Conservation (phyloP, 805 yeast genomes). For the Saturnispora besseyi region DNA sequence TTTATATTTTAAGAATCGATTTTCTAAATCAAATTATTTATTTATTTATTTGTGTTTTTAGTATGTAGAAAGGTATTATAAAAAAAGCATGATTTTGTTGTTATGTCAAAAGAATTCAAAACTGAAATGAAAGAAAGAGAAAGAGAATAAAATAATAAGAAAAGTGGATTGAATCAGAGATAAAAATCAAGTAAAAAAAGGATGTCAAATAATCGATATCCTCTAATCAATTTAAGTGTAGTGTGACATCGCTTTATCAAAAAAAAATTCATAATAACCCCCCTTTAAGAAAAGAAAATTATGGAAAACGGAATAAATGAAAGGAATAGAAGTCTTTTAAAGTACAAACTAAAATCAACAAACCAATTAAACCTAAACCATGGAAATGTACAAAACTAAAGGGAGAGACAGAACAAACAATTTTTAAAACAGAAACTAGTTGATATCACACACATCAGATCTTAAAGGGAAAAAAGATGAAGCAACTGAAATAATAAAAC, state of each 20-base stretch:
- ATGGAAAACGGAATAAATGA: neutral
- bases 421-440: neutral
- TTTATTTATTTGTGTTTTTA: conserved; percentile 2
- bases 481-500: neutral
- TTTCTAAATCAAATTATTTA: neutral
- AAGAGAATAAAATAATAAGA: neutral
- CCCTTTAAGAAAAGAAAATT: neutral
- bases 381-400: neutral
- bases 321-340: conserved; percentile 1
- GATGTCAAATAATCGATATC: no score
- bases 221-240: neutral
- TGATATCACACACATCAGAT: neutral
- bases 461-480: neutral
- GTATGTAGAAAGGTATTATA: conserved; percentile 6
- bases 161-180: neutral
- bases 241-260: neutral
- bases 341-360: neutral
- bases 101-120: neutral
- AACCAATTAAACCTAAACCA: neutral
- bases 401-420: neutral
- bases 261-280: neutral
- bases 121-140: neutral
- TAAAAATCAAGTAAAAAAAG: neutral
- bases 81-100: neutral
- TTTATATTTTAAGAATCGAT: neutral